A percentile compares a stretch with the other conserved stretches of the same genome.
phyloP scores from a whole-genome alignment of 1,284 basidiomycete species.

The Wallemia hederae region DNA sequence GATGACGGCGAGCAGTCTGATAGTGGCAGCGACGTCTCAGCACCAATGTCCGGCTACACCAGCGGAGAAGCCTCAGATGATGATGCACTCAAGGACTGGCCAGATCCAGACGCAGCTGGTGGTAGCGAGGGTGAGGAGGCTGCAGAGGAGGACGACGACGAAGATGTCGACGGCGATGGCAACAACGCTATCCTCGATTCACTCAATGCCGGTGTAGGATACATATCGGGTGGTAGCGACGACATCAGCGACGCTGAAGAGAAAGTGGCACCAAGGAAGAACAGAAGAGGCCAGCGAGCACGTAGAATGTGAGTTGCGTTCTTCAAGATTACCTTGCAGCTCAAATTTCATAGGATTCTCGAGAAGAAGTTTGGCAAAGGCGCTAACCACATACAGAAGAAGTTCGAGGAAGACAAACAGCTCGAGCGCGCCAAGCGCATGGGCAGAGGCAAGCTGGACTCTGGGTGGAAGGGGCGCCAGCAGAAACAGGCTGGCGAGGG shows the following conservation, averaged over 20 bases:
- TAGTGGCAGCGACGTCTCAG: not conserved
- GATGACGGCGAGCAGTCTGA: not conserved
- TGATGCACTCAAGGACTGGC: not conserved
- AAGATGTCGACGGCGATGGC: not conserved
- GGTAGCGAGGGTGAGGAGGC: not conserved
- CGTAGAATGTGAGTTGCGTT: not conserved
- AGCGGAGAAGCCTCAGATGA: not conserved
- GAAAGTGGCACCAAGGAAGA: not conserved
- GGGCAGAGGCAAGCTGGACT: not conserved
- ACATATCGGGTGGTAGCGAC: not conserved
- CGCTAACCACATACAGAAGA: not conserved
- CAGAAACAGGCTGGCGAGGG: not conserved
- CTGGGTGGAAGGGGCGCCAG: not conserved
- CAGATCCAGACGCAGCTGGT: not conserved
- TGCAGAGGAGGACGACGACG: not conserved
- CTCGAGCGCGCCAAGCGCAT: not conserved
- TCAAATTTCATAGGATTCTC: not conserved
- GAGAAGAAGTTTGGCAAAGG: not conserved
- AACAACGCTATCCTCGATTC: not conserved
- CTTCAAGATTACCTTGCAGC: not conserved
- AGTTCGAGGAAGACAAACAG: not conserved
- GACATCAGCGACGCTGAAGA: not conserved
- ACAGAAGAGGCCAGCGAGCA: not conserved
- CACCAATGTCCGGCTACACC: not conserved
- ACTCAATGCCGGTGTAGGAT: not conserved